Base-by-base conservation (phyloP, 2,329 filamentous ascomycete genomes). In the Bipolaris cookei region DNA sequence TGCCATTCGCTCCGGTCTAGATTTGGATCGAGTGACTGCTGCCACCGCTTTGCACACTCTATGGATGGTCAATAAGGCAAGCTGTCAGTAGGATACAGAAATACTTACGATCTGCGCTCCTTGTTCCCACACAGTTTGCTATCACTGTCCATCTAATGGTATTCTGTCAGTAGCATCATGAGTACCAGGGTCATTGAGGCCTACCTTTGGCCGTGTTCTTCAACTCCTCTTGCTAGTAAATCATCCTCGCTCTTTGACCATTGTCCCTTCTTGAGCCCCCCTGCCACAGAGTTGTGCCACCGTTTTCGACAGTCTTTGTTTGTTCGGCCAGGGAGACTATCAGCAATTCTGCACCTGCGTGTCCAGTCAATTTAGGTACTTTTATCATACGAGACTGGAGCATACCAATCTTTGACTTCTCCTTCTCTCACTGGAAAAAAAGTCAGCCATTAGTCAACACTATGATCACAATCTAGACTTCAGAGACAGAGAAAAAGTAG, bases 41-140 rank as follows among this genome's bases (percentile, higher is more conserved):
- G 77, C 79, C 79, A 81, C 41, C 79, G 69, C 59, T 81, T 81
- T n/a, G 79, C 77, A 58, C 79, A 81, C 67, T 81, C 78, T 80
- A 34, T n/a, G 59, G 6, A 10, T 18, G 13, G 38, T 52, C 25
- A 56, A 32, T 13, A 38, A 41, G 8, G 28, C 14, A 14, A 35
- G 8, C 7, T 21, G 13, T 23, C 13, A 6, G 3, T 11, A 11
- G 34, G 28, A 45, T 58, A 56, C 6, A 13, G 21, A 8, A 13
- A 43, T 44, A 70, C 76, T 68, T 58, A 77, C 76, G 77, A 46
- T 79, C 77, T 56, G 76, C 76, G 62, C 74, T 76, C 23, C 79
- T 67, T 20, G 69, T 74, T 21, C 67, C 70, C 8, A 80, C 76
- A 6, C 71, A 66, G 32, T 74, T 71, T 39, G 79, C 77, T 11